These are phyloP conservation scores for Tritrichomonas musculus DNA, from an alignment of 208 protist species.

Conservation along the genomic window DNA sequence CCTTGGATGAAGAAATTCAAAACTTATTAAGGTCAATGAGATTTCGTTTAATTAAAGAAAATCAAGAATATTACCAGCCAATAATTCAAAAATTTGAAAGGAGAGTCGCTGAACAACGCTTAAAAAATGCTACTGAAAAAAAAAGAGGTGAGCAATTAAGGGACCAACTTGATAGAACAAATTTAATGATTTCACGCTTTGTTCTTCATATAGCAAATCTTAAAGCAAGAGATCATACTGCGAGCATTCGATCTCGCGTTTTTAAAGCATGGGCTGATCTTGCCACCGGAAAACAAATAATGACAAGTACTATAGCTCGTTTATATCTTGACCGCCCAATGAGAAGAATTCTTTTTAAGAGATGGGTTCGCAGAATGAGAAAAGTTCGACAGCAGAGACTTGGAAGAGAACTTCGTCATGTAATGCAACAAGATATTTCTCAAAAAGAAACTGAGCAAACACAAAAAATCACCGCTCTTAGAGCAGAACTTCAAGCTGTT, in stretches of 20 bases:
- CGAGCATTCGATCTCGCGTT: not conserved
- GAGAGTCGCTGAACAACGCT: not conserved
- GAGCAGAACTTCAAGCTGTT: not conserved
- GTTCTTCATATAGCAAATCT: not conserved
- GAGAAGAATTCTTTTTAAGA: slow-evolving; percentile 18
- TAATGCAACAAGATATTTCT: not conserved
- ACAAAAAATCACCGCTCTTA: not conserved
- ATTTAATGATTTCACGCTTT: not conserved
- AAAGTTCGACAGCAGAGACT: not conserved
- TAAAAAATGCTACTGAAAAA: not conserved
- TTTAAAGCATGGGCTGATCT: slow-evolving; percentile 20
- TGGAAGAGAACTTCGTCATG: not conserved
- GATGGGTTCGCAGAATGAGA: not conserved
- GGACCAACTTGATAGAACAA: not conserved
- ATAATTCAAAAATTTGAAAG: not conserved
- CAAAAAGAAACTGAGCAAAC: not conserved
- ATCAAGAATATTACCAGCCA: not conserved
- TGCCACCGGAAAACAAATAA: not conserved
- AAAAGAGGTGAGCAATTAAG: not conserved
- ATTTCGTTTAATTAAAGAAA: not conserved
- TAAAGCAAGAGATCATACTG: not conserved
- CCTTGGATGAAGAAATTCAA: not conserved
- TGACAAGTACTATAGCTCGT: not conserved
- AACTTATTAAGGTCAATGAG: not conserved
- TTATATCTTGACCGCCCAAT: not conserved